These are phyloP conservation scores for Cenchrus americanus DNA, from an alignment of 176 grass and related monocot genomes.

Conservation along the genomic window DNA sequence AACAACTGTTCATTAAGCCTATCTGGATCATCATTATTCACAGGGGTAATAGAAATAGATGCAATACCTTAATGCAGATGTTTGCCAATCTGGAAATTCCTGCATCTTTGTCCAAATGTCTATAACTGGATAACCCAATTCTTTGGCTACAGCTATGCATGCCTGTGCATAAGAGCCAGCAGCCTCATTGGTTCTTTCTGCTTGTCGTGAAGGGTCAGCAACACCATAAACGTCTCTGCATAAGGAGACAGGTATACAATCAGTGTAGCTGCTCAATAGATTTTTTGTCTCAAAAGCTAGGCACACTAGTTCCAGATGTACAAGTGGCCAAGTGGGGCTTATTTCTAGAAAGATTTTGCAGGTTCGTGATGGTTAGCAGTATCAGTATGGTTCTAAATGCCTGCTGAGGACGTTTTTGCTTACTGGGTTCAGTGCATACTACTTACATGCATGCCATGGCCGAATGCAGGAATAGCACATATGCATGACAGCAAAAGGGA, in stretches of 20 bases:
- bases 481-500: background rate
- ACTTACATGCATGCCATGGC: background rate
- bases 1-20: background rate
- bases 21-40: background rate
- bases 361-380: background rate
- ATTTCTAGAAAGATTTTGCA: background rate
- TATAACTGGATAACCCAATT: conserved; percentile 63
- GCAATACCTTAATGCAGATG: conserved; percentile 60
- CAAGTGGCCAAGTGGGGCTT: background rate
- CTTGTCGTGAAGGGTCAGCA: conserved; percentile 46
- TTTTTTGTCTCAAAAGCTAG: background rate
- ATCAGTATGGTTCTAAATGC: background rate
- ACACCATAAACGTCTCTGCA: conserved; percentile 62
- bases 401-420: background rate
- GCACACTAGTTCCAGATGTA: background rate
- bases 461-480: background rate
- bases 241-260: background rate
- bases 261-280: background rate
- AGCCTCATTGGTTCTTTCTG: conserved; percentile 92
- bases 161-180: conserved; percentile 79
- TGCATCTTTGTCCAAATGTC: conserved; percentile 92
- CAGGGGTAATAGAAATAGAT: background rate
- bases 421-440: background rate
- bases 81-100: conserved; percentile 71
- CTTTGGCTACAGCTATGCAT: conserved; percentile 73